A percentile compares a stretch with the other conserved stretches of the same genome.
These are phyloP conservation scores for Cordyceps farinosa DNA, from an alignment of 2,329 filamentous ascomycete species.

Conservation along the genomic window DNA sequence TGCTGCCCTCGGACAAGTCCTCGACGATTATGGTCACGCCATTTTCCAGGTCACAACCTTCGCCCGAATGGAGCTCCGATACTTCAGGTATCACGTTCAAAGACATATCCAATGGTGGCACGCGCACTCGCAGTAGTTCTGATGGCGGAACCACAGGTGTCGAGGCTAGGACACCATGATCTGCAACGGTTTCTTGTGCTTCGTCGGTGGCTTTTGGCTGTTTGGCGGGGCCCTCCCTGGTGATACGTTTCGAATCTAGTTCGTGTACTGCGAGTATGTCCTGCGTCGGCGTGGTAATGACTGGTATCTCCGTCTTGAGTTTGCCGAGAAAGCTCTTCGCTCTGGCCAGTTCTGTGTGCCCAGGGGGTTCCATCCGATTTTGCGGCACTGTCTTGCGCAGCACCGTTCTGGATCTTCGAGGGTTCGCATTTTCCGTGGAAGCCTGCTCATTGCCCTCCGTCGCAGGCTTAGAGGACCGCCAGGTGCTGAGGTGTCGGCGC, in stretches of 20 bases:
- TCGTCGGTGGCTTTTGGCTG: background rate
- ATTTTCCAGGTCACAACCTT: background rate
- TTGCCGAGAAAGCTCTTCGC: background rate
- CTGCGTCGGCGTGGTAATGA: background rate
- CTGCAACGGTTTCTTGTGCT: background rate
- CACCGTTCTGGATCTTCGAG: background rate
- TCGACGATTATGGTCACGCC: too few relatives aligned
- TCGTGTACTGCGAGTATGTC: background rate
- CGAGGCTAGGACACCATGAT: background rate
- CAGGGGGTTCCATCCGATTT: background rate
- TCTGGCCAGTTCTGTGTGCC: background rate
- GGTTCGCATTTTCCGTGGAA: background rate
- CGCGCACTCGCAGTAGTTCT: background rate
- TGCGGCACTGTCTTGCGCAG: background rate
- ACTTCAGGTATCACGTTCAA: background rate
- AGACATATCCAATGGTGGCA: background rate
- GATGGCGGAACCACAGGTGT: background rate
- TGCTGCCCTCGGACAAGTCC: background rate
- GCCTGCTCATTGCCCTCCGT: background rate
- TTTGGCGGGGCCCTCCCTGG: background rate
- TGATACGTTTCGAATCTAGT: background rate
- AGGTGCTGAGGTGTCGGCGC: background rate
- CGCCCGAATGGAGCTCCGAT: background rate
- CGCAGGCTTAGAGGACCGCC: background rate
- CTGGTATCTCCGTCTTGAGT: background rate